Base-by-base conservation (phyloP, 169 alveolate species). In the Eimeria tenella region DNA sequence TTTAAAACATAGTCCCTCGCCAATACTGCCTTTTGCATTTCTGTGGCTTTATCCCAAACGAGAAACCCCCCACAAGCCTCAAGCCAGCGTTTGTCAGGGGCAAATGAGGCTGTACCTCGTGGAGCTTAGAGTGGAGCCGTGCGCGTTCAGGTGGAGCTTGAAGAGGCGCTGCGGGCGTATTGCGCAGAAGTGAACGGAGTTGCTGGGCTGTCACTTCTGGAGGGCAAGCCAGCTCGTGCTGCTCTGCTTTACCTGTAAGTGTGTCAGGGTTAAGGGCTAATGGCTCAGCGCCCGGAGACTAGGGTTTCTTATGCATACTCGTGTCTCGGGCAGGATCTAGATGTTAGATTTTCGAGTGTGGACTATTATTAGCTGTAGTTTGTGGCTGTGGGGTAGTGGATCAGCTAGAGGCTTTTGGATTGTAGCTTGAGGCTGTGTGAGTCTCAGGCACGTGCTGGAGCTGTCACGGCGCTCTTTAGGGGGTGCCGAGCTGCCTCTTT, bases 181-280 rank as follows among this genome's bases (percentile, higher is more conserved):
- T 63, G 86, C 75, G 91, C 92, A 15, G 91, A 82, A 75, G 70
- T 75, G 25, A 91, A 91, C 73, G 95, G 95, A 84, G 74, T 91
- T 19, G 95, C 92, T 21, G 95, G 95, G 65, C 58, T 91, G 49
- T 86, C 95, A 11, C 50, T 91, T 31, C 49, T 90, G 52, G 84
- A 75, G 19, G 90, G 84, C 5, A 31, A 62, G 7, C 73, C 82
- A 0, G 86, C 86, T 11, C 86, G 86, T 13, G 86, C 86, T 49
- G 86, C 86, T 15, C 86, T 75, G 9, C 86, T 75, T 31, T 75
- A 75, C 68, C 86, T 75, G 86, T 75, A 52, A 75, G 86, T 56
- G 49, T 71, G 13, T 21, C 31, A 23, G 79, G 79, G 42, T 31
- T 31, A 31, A 31, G 42, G 79, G 82, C 42, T 71, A 31, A 71